Evolutionary conservation across 192 early-diverging fungal species (phyloP), one percentile per base, ranked within the genome.

Genomic region (Radiomyces spectabilis): DNA sequence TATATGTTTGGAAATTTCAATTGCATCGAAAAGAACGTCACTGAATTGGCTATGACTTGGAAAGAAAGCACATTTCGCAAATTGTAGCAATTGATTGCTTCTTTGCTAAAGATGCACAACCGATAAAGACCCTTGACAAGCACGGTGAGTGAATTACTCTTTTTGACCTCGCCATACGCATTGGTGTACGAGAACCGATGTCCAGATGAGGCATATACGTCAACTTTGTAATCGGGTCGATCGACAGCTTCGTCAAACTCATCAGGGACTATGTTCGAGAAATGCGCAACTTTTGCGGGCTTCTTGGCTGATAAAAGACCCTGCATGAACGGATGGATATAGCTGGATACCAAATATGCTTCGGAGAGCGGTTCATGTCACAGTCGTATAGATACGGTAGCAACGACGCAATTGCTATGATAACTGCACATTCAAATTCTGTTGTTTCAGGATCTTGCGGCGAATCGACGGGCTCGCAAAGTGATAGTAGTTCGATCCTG

Each of bases 91-190:
- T 51, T 18, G 30, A 51, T 51, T 34, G 32, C 49, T 37, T 51
- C 32, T 38, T 46, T 51, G 35, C 33, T 38, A 38, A 51, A 51
- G 49, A 34, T 34, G 22, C 49, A 51, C 1, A 51, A 38, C 21
- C 49, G 49, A 51, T 51, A 51, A 38, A 51, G 37, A 51, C 37
- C 49, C 37, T 51, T 51, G 32, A 29, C 34, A 51, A 51, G 49
- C 49, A 51, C 22, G 12, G 34, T 51, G 33, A 38, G 9, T 34
- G 34, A 51, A 1, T 22, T 34, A 29, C 3, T 37, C 9, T 41
- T 39, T 27, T 41, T 41, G 21, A 53, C 25, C 5, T 53, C 51
- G 16, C 51, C 51, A 53, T 41, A 53, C 2, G 51, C 37, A 19
- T 53, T 38, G 34, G 51, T 53, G 51, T 53, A 53, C 6, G 34